phyloP scores from a whole-genome alignment of 495 filamentous ascomycete species.

The Aspergillus nanangensis region DNA sequence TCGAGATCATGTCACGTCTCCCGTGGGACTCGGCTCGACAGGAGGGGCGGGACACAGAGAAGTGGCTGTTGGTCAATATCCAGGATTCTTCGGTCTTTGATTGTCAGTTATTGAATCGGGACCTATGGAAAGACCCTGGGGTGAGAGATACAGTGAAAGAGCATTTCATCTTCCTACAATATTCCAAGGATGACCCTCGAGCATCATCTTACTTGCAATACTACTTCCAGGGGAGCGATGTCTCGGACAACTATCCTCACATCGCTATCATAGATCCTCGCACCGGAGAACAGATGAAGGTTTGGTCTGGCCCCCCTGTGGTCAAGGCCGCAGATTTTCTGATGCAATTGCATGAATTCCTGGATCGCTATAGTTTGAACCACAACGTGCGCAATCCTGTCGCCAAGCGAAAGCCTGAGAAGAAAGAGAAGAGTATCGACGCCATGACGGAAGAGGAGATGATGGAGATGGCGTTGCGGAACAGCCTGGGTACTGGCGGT shows the following conservation, averaged over 20 bases:
- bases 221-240: slow-evolving; percentile 73
- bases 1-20: slow-evolving; percentile 72
- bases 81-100: slow-evolving; percentile 89
- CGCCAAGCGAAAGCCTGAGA: slow-evolving; percentile 69
- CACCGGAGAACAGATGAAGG: slow-evolving; percentile 95
- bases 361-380: slow-evolving; percentile 89
- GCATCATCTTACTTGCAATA: slow-evolving; percentile 80
- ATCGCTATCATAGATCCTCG: slow-evolving; percentile 94
- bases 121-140: slow-evolving; percentile 84
- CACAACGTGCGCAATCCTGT: slow-evolving; percentile 89
- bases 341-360: slow-evolving; percentile 87
- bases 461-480: slow-evolving; percentile 87
- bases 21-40: slow-evolving; percentile 78
- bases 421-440: slow-evolving; percentile 67
- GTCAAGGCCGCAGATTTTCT: slow-evolving; percentile 76
- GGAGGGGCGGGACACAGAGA: slow-evolving; percentile 76
- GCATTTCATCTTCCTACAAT: slow-evolving; percentile 95
- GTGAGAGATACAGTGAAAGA: slow-evolving; percentile 78
- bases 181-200: slow-evolving; percentile 70
- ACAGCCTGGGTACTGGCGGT: slow-evolving; percentile 58
- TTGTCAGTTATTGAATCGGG: slow-evolving; percentile 88
- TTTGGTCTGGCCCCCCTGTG: slow-evolving; percentile 83
- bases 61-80: slow-evolving; percentile 93
- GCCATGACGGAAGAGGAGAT: slow-evolving; percentile 96
- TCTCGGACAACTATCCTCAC: slow-evolving; percentile 82